phyloP scores from a whole-genome alignment of 805 yeast species.

The Candida sphagnicola region DNA sequence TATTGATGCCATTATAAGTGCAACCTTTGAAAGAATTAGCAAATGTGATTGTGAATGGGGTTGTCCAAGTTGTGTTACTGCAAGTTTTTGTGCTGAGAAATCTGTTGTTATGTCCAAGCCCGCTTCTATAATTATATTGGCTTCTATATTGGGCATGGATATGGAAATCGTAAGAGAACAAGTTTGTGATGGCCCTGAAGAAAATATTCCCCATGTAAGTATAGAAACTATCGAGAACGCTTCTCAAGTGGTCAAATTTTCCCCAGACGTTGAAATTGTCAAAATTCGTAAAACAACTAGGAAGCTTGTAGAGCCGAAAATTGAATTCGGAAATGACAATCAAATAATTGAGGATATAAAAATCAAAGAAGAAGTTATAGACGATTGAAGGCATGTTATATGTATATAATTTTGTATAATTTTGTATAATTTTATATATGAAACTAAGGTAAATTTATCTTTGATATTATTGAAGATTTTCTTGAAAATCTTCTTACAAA shows the following conservation, averaged over 20 bases:
- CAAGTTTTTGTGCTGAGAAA: slow-evolving; percentile 74
- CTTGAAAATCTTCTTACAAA: slow-evolving; percentile 30
- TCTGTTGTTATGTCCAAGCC: slow-evolving; percentile 82
- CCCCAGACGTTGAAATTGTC: slow-evolving; percentile 50
- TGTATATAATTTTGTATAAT: background rate
- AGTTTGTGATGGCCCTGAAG: slow-evolving; percentile 70
- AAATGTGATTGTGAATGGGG: slow-evolving; percentile 74
- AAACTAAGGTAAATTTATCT: background rate
- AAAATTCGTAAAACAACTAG: slow-evolving; percentile 13
- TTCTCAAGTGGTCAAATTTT: slow-evolving; percentile 52
- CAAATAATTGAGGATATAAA: background rate
- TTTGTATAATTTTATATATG: slow-evolving; percentile 7
- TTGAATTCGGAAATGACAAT: background rate
- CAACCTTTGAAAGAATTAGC: slow-evolving; percentile 55
- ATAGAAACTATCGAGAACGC: slow-evolving; percentile 68
- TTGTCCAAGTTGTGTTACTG: slow-evolving; percentile 85
- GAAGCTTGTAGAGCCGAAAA: background rate
- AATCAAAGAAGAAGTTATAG: background rate
- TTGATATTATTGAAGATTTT: slow-evolving; percentile 25
- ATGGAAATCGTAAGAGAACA: slow-evolving; percentile 39
- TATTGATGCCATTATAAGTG: slow-evolving; percentile 59
- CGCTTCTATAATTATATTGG: slow-evolving; percentile 71
- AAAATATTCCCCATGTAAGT: slow-evolving; percentile 61
- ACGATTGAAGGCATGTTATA: background rate
- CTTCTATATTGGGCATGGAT: slow-evolving; percentile 53